phyloP scores from a whole-genome alignment of 345 rosid species.

The Salix suchowensis region DNA sequence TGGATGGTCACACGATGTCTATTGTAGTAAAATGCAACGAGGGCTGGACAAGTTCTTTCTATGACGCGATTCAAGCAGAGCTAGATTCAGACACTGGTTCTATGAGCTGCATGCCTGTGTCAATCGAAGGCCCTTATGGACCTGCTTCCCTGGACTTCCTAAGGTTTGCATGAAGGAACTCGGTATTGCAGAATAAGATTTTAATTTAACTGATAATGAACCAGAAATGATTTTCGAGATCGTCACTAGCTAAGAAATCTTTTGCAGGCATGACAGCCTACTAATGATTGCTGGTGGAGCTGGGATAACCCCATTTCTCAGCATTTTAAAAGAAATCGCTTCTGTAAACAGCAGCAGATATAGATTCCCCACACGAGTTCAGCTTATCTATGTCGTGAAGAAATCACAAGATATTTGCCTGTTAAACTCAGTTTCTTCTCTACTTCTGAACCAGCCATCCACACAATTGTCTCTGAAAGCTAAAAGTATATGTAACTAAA shows the following conservation, averaged over 20 bases:
- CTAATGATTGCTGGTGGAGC: conserved; percentile 77
- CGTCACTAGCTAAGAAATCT: not conserved
- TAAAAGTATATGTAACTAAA: conserved; percentile 61
- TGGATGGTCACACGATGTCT: conserved; percentile 48
- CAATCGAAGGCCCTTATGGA: conserved; percentile 89
- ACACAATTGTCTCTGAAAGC: conserved; percentile 37
- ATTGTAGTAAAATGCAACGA: conserved; percentile 59
- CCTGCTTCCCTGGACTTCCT: conserved; percentile 57
- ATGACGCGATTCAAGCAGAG: conserved; percentile 41
- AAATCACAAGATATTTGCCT: conserved; percentile 52
- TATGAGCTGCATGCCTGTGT: conserved; percentile 37
- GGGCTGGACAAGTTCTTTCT: conserved; percentile 59
- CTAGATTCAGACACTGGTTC: conserved; percentile 25
- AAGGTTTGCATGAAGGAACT: conserved; percentile 33
- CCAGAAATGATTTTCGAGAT: not conserved
- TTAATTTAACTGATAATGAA: not conserved
- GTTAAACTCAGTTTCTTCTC: conserved; percentile 48
- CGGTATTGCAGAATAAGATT: not conserved
- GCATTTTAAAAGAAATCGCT: conserved; percentile 65
- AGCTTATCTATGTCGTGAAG: conserved; percentile 54
- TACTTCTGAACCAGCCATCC: conserved; percentile 39
- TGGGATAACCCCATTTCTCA: conserved; percentile 77
- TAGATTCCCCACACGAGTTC: conserved; percentile 41
- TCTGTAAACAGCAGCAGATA: conserved; percentile 29
- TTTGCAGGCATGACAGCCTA: conserved; percentile 64